These are phyloP conservation scores for Talaromyces piceae DNA, from an alignment of 2,329 filamentous ascomycete genomes.

Conservation along the genomic window DNA sequence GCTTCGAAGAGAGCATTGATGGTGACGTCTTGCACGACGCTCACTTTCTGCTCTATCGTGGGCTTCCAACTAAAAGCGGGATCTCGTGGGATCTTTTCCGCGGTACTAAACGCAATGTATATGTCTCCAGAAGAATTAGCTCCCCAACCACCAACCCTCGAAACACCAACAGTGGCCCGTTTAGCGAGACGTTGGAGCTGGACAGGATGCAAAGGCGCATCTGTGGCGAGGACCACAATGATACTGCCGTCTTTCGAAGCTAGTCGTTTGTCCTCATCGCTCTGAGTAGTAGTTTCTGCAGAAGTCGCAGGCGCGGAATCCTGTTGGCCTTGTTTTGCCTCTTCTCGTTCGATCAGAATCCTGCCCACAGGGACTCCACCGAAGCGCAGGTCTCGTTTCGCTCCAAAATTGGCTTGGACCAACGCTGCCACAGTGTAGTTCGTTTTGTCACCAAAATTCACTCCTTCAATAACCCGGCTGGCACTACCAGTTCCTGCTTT, in stretches of 20 bases:
- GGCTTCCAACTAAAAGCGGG: slow-evolving; percentile 8
- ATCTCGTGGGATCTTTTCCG: slow-evolving; percentile 2
- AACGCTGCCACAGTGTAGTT: slow-evolving; percentile 4
- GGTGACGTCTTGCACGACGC: slow-evolving; percentile 8
- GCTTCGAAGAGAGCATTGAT: slow-evolving; percentile 10
- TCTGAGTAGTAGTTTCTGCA: neutral
- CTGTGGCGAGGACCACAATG: slow-evolving; percentile 6
- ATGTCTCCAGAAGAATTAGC: slow-evolving; percentile 7
- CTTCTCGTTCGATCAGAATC: slow-evolving; percentile 6
- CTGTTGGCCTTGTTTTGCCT: neutral
- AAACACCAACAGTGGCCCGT: slow-evolving; percentile 4
- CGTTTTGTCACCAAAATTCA: slow-evolving; percentile 4
- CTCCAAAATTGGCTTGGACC: slow-evolving; percentile 8
- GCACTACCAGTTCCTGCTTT: slow-evolving; percentile 8
- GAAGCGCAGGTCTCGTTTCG: slow-evolving; percentile 6
- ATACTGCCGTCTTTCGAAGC: slow-evolving; percentile 9
- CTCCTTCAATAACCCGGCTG: slow-evolving; percentile 6
- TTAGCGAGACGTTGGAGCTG: slow-evolving; percentile 10
- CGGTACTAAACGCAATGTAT: slow-evolving; percentile 9
- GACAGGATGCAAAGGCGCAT: slow-evolving; percentile 6
- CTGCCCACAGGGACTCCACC: slow-evolving; percentile 8
- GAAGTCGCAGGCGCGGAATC: too few relatives aligned
- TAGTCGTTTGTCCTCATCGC: slow-evolving; percentile 1
- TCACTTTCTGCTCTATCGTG: slow-evolving; percentile 4
- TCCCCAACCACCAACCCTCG: slow-evolving; percentile 8